These are phyloP conservation scores for Immersiporthe knoxdaviesiana DNA, from an alignment of 2,329 filamentous ascomycete species.

Conservation along the genomic window DNA sequence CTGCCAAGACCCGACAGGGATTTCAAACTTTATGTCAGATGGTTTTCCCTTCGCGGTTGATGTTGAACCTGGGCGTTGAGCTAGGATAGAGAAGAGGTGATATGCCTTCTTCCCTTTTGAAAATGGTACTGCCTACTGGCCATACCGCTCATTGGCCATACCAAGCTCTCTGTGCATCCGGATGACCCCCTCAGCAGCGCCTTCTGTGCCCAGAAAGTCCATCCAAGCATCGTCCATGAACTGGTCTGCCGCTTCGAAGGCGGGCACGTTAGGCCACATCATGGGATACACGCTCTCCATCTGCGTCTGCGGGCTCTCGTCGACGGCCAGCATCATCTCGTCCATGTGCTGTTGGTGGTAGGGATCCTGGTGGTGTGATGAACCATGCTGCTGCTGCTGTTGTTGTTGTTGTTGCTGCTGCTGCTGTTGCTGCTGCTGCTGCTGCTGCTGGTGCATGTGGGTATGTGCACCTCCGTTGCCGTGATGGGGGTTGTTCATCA, in stretches of 20 bases:
- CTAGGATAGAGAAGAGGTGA: no score
- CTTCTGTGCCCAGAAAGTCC: slow-evolving; percentile 38
- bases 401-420: slow-evolving; percentile 19
- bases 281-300: slow-evolving; percentile 47
- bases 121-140: background rate
- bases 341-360: slow-evolving; percentile 31
- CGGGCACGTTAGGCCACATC: slow-evolving; percentile 50
- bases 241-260: slow-evolving; percentile 42
- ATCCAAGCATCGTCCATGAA: slow-evolving; percentile 46
- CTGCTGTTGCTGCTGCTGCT: slow-evolving; percentile 28
- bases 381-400: slow-evolving; percentile 19
- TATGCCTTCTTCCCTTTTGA: background rate
- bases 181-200: slow-evolving; percentile 26
- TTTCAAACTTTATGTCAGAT: background rate
- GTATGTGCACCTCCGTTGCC: slow-evolving; percentile 15
- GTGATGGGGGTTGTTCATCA: slow-evolving; percentile 20
- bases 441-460: slow-evolving; percentile 24
- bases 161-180: slow-evolving; percentile 24
- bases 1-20: background rate
- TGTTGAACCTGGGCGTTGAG: no score
- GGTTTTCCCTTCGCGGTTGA: no score
- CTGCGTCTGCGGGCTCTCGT: slow-evolving; percentile 47
- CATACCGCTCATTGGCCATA: slow-evolving; percentile 24
- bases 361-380: slow-evolving; percentile 21
- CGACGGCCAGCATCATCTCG: slow-evolving; percentile 35